A percentile compares a stretch with the other conserved stretches of the same genome.
Conservation (phyloP, 1,284 basidiomycete species). For the Malassezia sp. region DNA sequence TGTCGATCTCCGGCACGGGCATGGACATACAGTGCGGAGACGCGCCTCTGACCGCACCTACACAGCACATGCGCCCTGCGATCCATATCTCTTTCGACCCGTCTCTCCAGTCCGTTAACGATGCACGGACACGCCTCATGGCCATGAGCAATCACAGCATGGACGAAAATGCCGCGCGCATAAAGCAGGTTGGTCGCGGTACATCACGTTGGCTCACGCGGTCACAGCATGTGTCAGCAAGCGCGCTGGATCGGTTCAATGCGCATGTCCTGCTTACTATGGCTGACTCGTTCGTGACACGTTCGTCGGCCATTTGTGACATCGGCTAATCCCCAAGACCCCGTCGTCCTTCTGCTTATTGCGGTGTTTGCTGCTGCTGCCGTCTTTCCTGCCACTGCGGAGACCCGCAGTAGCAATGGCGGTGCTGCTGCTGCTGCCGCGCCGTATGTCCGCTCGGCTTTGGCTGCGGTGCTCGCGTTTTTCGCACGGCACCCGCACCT, state of each 20-base stretch:
- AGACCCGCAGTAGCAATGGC: too few species aligned
- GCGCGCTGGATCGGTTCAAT: neutral
- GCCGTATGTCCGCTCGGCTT: too few species aligned
- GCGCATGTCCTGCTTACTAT: neutral
- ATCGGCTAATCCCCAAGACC: neutral
- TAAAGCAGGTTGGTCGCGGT: neutral
- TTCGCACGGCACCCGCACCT: neutral
- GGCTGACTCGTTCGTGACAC: neutral
- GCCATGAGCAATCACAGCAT: conserved; percentile 5
- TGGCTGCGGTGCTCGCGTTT: neutral
- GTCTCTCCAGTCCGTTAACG: conserved; percentile 2
- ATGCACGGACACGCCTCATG: conserved; percentile 9
- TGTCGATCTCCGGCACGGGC: neutral
- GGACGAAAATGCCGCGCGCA: neutral
- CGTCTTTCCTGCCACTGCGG: too few species aligned
- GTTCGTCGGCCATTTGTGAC: neutral
- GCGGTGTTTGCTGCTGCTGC: neutral
- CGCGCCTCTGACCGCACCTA: neutral
- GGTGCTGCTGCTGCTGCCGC: neutral
- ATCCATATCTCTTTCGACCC: conserved; percentile 6
- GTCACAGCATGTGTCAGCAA: neutral
- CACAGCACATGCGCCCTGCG: neutral
- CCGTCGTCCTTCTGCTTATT: neutral
- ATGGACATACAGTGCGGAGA: conserved; percentile 3
- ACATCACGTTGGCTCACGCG: neutral